phyloP scores from a whole-genome alignment of 106 monocot species.

The Dioscorea zingiberensis region DNA sequence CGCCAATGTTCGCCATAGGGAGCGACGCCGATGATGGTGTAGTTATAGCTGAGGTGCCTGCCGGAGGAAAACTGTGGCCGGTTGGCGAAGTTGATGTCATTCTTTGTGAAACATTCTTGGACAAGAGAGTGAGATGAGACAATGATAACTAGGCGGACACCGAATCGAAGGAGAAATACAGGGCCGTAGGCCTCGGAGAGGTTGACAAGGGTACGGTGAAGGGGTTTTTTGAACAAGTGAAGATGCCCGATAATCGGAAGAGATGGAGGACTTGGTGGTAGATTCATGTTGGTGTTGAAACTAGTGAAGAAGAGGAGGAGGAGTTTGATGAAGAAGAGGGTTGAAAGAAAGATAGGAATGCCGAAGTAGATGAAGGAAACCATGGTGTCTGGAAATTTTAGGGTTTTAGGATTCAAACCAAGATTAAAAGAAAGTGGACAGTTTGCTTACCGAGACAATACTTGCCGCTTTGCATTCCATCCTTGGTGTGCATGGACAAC shows the following conservation, averaged over 20 bases:
- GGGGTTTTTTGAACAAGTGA: conserved; percentile 22
- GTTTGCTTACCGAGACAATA: too few species aligned
- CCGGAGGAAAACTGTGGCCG: conserved; percentile 10
- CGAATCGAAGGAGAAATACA: conserved; percentile 32
- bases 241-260: conserved; percentile 28
- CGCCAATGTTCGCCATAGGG: conserved; percentile 27
- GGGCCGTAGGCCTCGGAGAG: conserved; percentile 24
- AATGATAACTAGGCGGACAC: conserved; percentile 24
- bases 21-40: neutral
- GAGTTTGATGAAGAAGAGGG: neutral
- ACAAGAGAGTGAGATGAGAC: conserved; percentile 22
- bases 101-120: conserved; percentile 32
- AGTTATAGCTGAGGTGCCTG: conserved; percentile 11
- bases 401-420: too few species aligned
- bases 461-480: too few species aligned
- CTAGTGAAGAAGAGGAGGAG: neutral
- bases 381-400: neutral
- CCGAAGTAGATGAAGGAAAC: neutral
- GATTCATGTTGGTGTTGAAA: neutral
- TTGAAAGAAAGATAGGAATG: neutral
- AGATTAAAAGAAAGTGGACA: too few species aligned
- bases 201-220: conserved; percentile 29
- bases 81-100: conserved; percentile 33
- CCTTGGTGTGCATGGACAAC: too few species aligned
- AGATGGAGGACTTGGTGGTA: conserved; percentile 9